A percentile compares a stretch with the other conserved stretches of the same genome.
These are phyloP conservation scores for Castanea mollissima DNA, from an alignment of 306 rosid species.

Conservation along the genomic window DNA sequence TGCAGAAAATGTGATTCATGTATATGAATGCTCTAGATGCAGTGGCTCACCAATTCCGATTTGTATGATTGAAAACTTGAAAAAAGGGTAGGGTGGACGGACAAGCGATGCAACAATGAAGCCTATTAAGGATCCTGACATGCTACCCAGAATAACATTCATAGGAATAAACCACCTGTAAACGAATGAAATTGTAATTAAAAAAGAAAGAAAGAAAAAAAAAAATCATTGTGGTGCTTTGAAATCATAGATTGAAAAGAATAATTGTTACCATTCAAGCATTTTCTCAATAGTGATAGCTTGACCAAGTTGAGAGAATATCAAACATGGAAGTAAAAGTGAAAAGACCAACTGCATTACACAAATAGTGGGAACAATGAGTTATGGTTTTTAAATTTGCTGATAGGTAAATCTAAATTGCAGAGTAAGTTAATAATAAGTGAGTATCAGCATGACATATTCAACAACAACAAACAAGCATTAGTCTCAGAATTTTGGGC, in stretches of 20 bases:
- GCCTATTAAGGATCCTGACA: conserved; percentile 86
- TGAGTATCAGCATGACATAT: no score
- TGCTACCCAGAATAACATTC: conserved; percentile 70
- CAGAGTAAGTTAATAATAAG: not conserved
- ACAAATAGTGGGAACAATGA: conserved; percentile 7
- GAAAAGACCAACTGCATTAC: conserved; percentile 83
- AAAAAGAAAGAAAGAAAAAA: not conserved
- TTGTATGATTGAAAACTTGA: conserved; percentile 84
- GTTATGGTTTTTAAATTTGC: not conserved
- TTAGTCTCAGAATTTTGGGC: not conserved
- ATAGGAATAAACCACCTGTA: conserved; percentile 98
- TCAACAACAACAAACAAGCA: not conserved
- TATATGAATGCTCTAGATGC: not conserved
- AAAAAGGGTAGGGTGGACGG: conserved; percentile 92
- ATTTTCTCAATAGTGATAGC: conserved; percentile 76
- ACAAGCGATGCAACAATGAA: conserved; percentile 60
- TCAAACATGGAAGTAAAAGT: conserved; percentile 88
- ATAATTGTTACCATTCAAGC: conserved; percentile 66
- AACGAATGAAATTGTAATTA: conserved; percentile 9
- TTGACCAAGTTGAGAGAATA: conserved; percentile 92
- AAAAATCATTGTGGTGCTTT: not conserved
- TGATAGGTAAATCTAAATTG: not conserved
- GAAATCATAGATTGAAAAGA: not conserved
- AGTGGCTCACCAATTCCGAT: conserved; percentile 78
- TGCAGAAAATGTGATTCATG: not conserved